Conservation (phyloP, 768 basidiomycete genomes). For the Steccherinum ochraceum region DNA sequence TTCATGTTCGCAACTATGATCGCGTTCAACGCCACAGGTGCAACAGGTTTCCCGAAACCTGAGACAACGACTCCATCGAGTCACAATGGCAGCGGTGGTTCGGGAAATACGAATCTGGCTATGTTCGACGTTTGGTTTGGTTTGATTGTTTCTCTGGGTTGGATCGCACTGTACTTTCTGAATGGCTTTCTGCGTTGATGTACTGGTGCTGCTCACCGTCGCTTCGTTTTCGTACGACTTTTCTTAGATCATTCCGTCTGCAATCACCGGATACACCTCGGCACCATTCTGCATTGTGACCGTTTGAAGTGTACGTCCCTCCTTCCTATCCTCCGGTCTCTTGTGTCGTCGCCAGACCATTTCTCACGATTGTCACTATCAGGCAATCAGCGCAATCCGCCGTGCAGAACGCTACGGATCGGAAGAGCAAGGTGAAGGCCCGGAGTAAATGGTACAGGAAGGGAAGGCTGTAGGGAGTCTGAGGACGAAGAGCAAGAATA, state of each 20-base stretch:
- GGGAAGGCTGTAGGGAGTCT: no score
- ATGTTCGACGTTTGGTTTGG: no score
- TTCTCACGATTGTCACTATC: conserved; percentile 6
- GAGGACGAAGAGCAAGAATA: no score
- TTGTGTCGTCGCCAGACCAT: no score
- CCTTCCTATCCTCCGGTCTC: conserved; percentile 3
- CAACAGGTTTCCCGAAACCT: no score
- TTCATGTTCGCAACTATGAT: conserved; percentile 69
- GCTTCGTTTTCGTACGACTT: no score
- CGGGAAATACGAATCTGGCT: conserved; percentile 43
- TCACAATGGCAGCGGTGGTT: conserved; percentile 12
- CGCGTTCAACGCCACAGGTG: conserved; percentile 53
- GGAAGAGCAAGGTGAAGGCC: conserved; percentile 28
- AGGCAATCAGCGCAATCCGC: conserved; percentile 78
- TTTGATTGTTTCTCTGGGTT: not conserved
- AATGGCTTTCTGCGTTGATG: no score
- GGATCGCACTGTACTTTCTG: no score
- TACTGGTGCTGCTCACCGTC: no score
- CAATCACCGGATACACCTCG: conserved; percentile 85
- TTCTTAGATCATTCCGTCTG: conserved; percentile 76
- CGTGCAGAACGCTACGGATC: conserved; percentile 87
- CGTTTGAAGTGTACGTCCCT: conserved; percentile 62
- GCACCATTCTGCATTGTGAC: conserved; percentile 81
- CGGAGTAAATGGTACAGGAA: no score
- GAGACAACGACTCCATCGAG: no score